Evolutionary conservation across 208 protist genomes (phyloP).

Genomic region (Acanthamoeba royreba): DNA sequence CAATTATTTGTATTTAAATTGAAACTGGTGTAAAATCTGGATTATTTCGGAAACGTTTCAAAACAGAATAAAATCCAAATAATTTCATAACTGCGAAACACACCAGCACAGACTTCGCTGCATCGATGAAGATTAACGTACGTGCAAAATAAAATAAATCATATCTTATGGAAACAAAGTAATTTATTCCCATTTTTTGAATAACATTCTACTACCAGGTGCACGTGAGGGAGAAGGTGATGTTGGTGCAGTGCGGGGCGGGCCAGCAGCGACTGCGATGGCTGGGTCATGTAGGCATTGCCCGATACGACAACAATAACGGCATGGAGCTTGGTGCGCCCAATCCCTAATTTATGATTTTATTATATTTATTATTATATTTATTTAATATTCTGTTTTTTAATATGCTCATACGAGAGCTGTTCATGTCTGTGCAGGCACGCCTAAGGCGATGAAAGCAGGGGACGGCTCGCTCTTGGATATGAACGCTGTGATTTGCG

Average conservation of each 20-base stretch:
- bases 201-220: too few species aligned
- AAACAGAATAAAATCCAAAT: too few species aligned
- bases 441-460: not conserved
- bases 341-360: not conserved
- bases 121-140: too few species aligned
- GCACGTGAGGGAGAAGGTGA: slow-evolving; percentile 1
- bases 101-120: too few species aligned
- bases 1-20: too few species aligned
- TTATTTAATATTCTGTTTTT: not conserved
- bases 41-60: too few species aligned
- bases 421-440: not conserved
- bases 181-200: too few species aligned
- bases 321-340: not conserved
- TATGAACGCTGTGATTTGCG: not conserved
- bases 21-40: too few species aligned
- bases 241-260: not conserved
- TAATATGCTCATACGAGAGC: not conserved
- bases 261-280: not conserved
- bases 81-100: too few species aligned
- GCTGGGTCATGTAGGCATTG: slow-evolving; percentile 28
- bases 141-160: too few species aligned
- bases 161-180: too few species aligned
- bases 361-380: not conserved
- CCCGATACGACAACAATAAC: slow-evolving; percentile 24
- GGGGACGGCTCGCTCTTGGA: not conserved